These are phyloP conservation scores for Rosa lucieae DNA, from an alignment of 306 rosid species.

Conservation along the genomic window DNA sequence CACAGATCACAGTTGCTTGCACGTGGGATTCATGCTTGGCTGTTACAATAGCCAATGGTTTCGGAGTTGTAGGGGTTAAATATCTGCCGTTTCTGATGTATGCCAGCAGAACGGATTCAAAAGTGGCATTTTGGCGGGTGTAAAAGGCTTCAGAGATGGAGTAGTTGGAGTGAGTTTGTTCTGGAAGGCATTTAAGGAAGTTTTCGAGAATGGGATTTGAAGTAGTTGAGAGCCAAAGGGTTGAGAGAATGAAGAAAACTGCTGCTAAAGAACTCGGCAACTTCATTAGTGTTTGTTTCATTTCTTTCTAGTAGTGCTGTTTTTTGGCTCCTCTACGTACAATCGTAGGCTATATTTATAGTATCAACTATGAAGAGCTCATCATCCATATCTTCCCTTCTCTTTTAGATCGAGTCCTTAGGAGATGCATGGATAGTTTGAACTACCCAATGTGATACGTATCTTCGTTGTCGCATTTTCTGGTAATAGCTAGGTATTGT, in stretches of 20 bases:
- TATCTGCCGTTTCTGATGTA: conserved; percentile 43
- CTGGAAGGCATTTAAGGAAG: conserved; percentile 43
- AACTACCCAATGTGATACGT: too few relatives aligned
- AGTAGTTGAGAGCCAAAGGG: conserved; percentile 9
- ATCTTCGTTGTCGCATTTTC: not conserved
- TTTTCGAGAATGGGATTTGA: conserved; percentile 11
- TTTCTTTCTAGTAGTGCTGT: not conserved
- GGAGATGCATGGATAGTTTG: too few relatives aligned
- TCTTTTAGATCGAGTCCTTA: too few relatives aligned
- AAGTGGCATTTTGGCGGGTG: conserved; percentile 38
- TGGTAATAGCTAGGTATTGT: not conserved
- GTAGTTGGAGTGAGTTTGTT: conserved; percentile 13
- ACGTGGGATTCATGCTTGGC: too few relatives aligned
- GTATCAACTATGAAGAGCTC: not conserved
- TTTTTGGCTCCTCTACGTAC: not conserved
- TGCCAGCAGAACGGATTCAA: conserved; percentile 32
- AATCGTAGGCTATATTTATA: not conserved
- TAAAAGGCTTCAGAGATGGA: conserved; percentile 29
- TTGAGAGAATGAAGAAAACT: not conserved
- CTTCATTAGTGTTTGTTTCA: not conserved
- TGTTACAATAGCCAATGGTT: too few relatives aligned
- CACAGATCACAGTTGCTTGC: too few relatives aligned
- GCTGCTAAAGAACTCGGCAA: not conserved
- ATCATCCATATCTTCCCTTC: not conserved
- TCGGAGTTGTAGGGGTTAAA: too few relatives aligned